A percentile compares a stretch with the other conserved stretches of the same genome.
These are phyloP conservation scores for Botrytis deweyae DNA, from an alignment of 2,329 filamentous ascomycete genomes.

Conservation along the genomic window DNA sequence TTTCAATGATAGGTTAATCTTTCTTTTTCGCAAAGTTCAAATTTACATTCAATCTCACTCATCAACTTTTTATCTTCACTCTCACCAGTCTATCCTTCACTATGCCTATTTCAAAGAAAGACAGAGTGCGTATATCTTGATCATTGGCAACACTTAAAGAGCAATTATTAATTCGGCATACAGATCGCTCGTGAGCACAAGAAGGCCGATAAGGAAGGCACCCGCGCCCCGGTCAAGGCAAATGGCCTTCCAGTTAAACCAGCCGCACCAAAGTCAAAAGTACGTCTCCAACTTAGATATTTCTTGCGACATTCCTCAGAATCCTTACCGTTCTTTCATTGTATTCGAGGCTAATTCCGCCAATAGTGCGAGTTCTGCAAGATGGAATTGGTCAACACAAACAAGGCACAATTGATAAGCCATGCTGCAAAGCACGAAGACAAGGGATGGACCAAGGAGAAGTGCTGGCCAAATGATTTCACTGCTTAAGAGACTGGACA, in stretches of 20 bases:
- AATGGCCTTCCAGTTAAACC: slow-evolving; percentile 56
- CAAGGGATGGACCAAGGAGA: slow-evolving; percentile 55
- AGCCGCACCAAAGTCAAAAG: slow-evolving; percentile 52
- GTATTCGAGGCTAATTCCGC: not conserved
- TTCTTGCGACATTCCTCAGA: not conserved
- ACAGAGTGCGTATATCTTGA: slow-evolving; percentile 38
- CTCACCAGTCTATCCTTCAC: not conserved
- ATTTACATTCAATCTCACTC: not conserved
- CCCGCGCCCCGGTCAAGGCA: slow-evolving; percentile 52
- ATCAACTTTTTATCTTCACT: not conserved
- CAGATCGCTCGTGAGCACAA: slow-evolving; percentile 56
- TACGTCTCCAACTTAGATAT: slow-evolving; percentile 34
- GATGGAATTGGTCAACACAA: slow-evolving; percentile 53
- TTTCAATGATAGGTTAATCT: not conserved
- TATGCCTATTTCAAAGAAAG: slow-evolving; percentile 50
- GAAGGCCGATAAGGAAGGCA: slow-evolving; percentile 54
- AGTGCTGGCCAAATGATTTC: slow-evolving; percentile 57
- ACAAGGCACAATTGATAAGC: slow-evolving; percentile 51
- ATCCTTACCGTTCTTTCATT: too few relatives aligned
- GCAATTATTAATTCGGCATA: not conserved
- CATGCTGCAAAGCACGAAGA: slow-evolving; percentile 53
- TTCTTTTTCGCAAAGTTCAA: slow-evolving; percentile 9
- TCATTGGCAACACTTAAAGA: not conserved
- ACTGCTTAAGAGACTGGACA: slow-evolving; percentile 14
- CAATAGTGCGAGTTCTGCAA: slow-evolving; percentile 51